phyloP scores from a whole-genome alignment of 306 rosid genomes.

The Elaeagnus macrophylla region DNA sequence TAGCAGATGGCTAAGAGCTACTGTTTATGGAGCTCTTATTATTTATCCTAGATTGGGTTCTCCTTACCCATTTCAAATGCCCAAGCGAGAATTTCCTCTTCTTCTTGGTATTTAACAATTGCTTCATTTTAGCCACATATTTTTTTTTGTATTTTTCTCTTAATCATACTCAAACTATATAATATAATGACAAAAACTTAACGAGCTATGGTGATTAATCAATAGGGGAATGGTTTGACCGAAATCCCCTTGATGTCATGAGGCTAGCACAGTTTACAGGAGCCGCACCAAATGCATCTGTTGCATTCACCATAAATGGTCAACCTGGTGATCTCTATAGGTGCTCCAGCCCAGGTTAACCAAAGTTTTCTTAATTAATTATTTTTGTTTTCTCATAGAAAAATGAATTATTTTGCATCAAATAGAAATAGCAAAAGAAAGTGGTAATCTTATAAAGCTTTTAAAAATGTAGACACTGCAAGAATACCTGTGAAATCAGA shows the following conservation, averaged over 20 bases:
- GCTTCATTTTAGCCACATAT: background rate
- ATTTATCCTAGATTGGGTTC: slow-evolving; percentile 62
- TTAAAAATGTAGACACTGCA: too few species aligned
- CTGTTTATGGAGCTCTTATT: slow-evolving; percentile 82
- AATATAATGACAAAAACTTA: background rate
- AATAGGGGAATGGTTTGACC: slow-evolving; percentile 85
- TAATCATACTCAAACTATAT: background rate
- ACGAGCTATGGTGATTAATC: slow-evolving; percentile 12
- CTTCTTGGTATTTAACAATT: slow-evolving; percentile 54
- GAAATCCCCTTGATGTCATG: slow-evolving; percentile 55
- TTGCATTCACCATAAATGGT: slow-evolving; percentile 77
- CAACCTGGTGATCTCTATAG: slow-evolving; percentile 84
- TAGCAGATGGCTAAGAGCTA: slow-evolving; percentile 74
- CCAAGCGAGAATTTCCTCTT: slow-evolving; percentile 52
- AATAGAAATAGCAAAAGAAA: too few species aligned
- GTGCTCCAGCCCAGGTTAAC: slow-evolving; percentile 68
- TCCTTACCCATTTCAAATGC: slow-evolving; percentile 67
- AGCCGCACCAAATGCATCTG: slow-evolving; percentile 67
- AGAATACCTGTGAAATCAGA: slow-evolving; percentile 24
- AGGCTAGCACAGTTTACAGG: slow-evolving; percentile 65
- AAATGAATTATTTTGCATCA: too few species aligned
- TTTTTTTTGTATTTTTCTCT: background rate
- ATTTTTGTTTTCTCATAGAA: too few species aligned
- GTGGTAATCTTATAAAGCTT: too few species aligned
- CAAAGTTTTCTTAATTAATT: slow-evolving; percentile 15